Evolutionary conservation across 2,329 filamentous ascomycete species (phyloP).

Genomic region (Phoma sp.): DNA sequence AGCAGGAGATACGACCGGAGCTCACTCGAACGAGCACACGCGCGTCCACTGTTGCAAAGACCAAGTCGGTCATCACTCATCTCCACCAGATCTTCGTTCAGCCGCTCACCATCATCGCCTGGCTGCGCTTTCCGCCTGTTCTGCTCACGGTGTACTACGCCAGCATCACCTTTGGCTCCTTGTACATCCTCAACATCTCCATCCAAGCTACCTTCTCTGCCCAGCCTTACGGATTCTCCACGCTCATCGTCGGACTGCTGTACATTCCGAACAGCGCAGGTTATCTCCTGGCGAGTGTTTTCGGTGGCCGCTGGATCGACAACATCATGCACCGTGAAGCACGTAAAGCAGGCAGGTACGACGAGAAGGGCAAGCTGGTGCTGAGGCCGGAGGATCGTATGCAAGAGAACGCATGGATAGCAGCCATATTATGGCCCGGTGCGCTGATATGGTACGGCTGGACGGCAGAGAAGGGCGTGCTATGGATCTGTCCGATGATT

Average conservation of each 20-base stretch:
- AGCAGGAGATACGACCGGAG: slow-evolving; percentile 13
- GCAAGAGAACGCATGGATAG: slow-evolving; percentile 51
- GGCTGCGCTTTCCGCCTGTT: slow-evolving; percentile 50
- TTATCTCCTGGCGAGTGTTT: slow-evolving; percentile 45
- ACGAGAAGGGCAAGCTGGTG: slow-evolving; percentile 45
- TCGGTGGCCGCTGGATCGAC: slow-evolving; percentile 52
- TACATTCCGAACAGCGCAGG: slow-evolving; percentile 50
- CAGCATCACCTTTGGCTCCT: slow-evolving; percentile 48
- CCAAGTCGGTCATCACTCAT: slow-evolving; percentile 36
- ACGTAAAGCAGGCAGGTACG: slow-evolving; percentile 45
- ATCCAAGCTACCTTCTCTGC: slow-evolving; percentile 46
- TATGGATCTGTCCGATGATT: slow-evolving; percentile 48
- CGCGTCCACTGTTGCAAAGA: slow-evolving; percentile 44
- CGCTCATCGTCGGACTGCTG: slow-evolving; percentile 47
- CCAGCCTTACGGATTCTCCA: slow-evolving; percentile 46
- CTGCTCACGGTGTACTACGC: slow-evolving; percentile 51
- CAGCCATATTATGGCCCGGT: slow-evolving; percentile 44
- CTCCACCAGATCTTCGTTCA: slow-evolving; percentile 50
- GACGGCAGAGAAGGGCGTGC: slow-evolving; percentile 41
- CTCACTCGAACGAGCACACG: slow-evolving; percentile 42
- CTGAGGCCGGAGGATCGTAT: slow-evolving; percentile 51
- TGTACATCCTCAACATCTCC: slow-evolving; percentile 52
- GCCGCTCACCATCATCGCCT: slow-evolving; percentile 48
- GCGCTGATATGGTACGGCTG: slow-evolving; percentile 51
- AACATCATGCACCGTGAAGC: slow-evolving; percentile 52